Evolutionary conservation across 345 rosid genomes (phyloP), one percentile per base, ranked within the genome.

Genomic region (Cardamine occulta): DNA sequence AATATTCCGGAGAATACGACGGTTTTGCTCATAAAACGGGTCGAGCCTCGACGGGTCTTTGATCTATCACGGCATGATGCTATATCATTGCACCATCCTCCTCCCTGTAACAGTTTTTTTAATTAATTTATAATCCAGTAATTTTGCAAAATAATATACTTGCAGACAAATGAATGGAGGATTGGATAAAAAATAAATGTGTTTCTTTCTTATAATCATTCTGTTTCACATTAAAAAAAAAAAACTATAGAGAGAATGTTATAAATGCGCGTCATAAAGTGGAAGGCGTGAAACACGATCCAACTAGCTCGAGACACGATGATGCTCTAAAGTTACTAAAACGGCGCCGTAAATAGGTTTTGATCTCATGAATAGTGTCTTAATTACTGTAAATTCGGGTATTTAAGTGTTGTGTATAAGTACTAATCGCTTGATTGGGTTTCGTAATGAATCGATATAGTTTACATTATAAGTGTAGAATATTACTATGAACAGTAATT

Each of bases 11-110:
- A 82, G 82, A 95, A 95, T 56, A 69, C 82, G 79, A 80, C 91
- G 15, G 67, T 53, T 62, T 90, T 86, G 81, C 37, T 82, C 99
- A 91, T 95, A 75, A 74, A 79, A 76, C 63, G 85, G 5, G 97
- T 88, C 15, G 99, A 95, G 64, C 99, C 99, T 44, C 91, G 89
- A 51, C 82, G 84, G 1, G 89, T 88, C 21, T 80, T 73, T 62
- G 97, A 85, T 87, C 99, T 80, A 19, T 86, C 96, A 74, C 68
- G 54, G 81, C 97, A 95, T 31, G 97, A 88, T 74, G 70, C 69
- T 55, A 90, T 62, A 79, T 91, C 95, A 80, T 95, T 90, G 59
- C 99, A 95, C 99, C 97, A 95, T 71, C 97, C 99, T 73, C 99
- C 99, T 79, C 99, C 97, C 99, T 95, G 18, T 3, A 32, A 18